Evolutionary conservation across 305 asterid genomes (phyloP).

Genomic region (Withania somnifera): DNA sequence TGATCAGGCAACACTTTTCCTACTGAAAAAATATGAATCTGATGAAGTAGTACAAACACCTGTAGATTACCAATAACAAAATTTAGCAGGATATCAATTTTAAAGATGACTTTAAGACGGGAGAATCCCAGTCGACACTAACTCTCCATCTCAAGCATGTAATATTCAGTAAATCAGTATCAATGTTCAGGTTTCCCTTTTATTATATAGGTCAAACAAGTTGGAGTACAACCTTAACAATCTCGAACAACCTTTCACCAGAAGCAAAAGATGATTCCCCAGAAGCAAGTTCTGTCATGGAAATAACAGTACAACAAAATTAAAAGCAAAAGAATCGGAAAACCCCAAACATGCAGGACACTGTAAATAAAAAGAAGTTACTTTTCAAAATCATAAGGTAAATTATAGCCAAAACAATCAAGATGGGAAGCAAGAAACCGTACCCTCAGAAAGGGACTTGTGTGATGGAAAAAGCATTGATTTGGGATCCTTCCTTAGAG

Average conservation of each 20-base stretch:
- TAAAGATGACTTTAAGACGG: not conserved
- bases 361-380: not conserved
- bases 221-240: constrained; percentile 61
- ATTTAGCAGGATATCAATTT: constrained; percentile 10
- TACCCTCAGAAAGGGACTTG: constrained; percentile 43
- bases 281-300: constrained; percentile 34
- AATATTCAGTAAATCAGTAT: not conserved
- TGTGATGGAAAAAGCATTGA: constrained; percentile 45
- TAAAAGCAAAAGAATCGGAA: not conserved
- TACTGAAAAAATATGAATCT: constrained; percentile 61
- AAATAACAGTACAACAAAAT: constrained; percentile 12
- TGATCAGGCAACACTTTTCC: constrained; percentile 79
- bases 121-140: not conserved
- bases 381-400: not conserved
- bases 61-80: constrained; percentile 18
- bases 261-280: constrained; percentile 72
- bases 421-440: not conserved
- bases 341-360: not conserved
- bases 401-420: not conserved
- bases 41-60: constrained; percentile 89
- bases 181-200: not conserved
- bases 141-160: not conserved
- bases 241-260: constrained; percentile 75
- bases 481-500: constrained; percentile 80
- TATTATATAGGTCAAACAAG: constrained; percentile 5